These are phyloP conservation scores for Peniophora sp. DNA, from an alignment of 1,284 basidiomycete species.

Conservation along the genomic window DNA sequence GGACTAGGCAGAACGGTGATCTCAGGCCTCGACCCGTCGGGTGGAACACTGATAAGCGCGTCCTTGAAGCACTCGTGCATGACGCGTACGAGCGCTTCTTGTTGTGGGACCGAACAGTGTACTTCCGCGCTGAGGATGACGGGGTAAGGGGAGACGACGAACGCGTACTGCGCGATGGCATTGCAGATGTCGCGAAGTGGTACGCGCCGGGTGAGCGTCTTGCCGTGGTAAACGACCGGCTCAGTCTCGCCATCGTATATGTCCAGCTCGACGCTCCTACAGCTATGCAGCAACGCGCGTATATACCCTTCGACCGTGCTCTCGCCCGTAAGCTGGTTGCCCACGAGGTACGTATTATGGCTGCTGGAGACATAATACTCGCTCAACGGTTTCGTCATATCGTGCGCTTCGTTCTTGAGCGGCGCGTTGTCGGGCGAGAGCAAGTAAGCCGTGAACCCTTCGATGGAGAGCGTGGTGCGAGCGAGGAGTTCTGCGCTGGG, in stretches of 20 bases:
- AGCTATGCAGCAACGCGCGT: constrained; percentile 83
- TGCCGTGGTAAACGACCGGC: constrained; percentile 86
- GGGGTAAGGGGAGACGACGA: constrained; percentile 89
- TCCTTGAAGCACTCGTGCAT: constrained; percentile 78
- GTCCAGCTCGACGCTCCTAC: constrained; percentile 91
- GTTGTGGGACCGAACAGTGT: constrained; percentile 79
- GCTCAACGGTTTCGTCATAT: constrained; percentile 77
- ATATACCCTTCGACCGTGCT: constrained; percentile 97
- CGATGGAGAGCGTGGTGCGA: constrained; percentile 27
- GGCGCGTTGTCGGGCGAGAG: constrained; percentile 61
- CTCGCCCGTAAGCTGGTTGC: constrained; percentile 88
- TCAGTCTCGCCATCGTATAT: constrained; percentile 86
- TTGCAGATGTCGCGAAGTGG: constrained; percentile 79
- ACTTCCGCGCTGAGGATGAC: constrained; percentile 94
- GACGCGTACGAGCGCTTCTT: constrained; percentile 75
- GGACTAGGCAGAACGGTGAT: constrained; percentile 76
- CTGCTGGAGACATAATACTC: constrained; percentile 93
- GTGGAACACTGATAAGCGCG: constrained; percentile 56
- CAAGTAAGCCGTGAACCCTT: constrained; percentile 71
- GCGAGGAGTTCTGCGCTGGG: constrained; percentile 15
- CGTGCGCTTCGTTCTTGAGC: constrained; percentile 44
- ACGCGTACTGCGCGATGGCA: constrained; percentile 90
- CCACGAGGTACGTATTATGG: constrained; percentile 97
- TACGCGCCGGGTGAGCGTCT: constrained; percentile 86
- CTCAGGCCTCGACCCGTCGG: constrained; percentile 36